These are phyloP conservation scores for Colletotrichum sp. DNA, from an alignment of 2,329 filamentous ascomycete genomes.

Conservation along the genomic window DNA sequence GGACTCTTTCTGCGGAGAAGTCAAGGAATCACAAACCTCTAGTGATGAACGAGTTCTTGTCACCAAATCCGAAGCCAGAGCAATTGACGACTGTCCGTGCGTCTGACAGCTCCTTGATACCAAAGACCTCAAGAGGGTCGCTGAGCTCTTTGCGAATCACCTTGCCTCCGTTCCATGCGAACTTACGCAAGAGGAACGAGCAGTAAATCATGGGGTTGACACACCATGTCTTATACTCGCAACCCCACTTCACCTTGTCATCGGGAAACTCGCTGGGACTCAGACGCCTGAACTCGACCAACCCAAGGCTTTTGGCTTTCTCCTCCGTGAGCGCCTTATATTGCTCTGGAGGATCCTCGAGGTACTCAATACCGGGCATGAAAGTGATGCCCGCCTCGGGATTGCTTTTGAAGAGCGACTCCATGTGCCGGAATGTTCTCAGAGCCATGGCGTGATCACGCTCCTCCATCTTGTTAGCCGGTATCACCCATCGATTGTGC, in stretches of 20 bases:
- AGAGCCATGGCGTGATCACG: constrained; percentile 49
- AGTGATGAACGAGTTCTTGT: constrained; percentile 46
- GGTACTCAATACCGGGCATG: constrained; percentile 54
- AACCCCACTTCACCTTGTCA: constrained; percentile 47
- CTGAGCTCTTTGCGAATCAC: constrained; percentile 39
- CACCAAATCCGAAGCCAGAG: constrained; percentile 49
- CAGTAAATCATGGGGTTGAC: constrained; percentile 61
- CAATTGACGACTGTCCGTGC: constrained; percentile 48
- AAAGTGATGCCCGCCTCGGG: constrained; percentile 53
- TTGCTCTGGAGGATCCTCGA: constrained; percentile 47
- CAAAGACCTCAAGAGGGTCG: constrained; percentile 42
- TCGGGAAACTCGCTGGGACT: constrained; percentile 41
- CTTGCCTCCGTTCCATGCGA: constrained; percentile 41
- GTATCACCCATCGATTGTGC: constrained; percentile 53
- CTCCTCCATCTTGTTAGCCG: constrained; percentile 31
- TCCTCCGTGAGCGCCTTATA: constrained; percentile 42
- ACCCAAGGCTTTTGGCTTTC: constrained; percentile 33
- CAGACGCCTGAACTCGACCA: constrained; percentile 44
- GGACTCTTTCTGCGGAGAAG: not conserved
- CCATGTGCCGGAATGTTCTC: constrained; percentile 48
- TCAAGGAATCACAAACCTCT: constrained; percentile 34
- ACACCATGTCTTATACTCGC: constrained; percentile 59
- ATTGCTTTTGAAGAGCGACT: constrained; percentile 28
- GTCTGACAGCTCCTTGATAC: constrained; percentile 28
- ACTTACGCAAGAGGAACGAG: constrained; percentile 47